Conservation (phyloP, 352 stramenopile species). For the Globisporangium paddicum region DNA sequence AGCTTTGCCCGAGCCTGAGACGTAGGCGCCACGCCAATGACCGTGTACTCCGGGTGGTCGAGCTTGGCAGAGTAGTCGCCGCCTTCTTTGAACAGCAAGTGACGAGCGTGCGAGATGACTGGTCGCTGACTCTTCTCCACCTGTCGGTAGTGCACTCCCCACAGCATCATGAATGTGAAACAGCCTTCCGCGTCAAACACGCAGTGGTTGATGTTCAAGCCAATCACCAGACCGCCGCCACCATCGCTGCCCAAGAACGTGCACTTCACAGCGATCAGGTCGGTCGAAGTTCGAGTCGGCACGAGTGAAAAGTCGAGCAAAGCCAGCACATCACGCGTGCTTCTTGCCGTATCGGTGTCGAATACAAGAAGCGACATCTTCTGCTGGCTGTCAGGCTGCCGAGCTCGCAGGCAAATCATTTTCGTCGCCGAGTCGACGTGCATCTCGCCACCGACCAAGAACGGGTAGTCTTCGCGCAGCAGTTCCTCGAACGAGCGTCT, state of each 20-base stretch:
- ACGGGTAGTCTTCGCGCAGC: slow-evolving; percentile 9
- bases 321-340: not conserved
- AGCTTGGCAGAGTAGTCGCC: not conserved
- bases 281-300: not conserved
- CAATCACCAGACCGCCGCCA: slow-evolving; percentile 10
- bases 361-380: not conserved
- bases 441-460: slow-evolving; percentile 3
- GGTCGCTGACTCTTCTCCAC: not conserved
- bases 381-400: not conserved
- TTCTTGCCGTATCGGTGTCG: not conserved
- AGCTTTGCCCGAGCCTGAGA: not conserved
- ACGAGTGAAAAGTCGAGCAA: slow-evolving; percentile 1
- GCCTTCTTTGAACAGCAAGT: slow-evolving; percentile 1
- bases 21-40: not conserved
- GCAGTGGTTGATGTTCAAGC: slow-evolving; percentile 12
- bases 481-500: slow-evolving; percentile 9
- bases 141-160: slow-evolving; percentile 12
- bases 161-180: slow-evolving; percentile 14
- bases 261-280: slow-evolving; percentile 9
- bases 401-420: not conserved
- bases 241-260: slow-evolving; percentile 5
- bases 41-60: slow-evolving; percentile 13
- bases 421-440: not conserved
- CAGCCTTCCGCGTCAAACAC: slow-evolving; percentile 8
- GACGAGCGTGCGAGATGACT: slow-evolving; percentile 5